Evolutionary conservation across 2,329 filamentous ascomycete genomes (phyloP).

Genomic region (Bipolaris zeicola): DNA sequence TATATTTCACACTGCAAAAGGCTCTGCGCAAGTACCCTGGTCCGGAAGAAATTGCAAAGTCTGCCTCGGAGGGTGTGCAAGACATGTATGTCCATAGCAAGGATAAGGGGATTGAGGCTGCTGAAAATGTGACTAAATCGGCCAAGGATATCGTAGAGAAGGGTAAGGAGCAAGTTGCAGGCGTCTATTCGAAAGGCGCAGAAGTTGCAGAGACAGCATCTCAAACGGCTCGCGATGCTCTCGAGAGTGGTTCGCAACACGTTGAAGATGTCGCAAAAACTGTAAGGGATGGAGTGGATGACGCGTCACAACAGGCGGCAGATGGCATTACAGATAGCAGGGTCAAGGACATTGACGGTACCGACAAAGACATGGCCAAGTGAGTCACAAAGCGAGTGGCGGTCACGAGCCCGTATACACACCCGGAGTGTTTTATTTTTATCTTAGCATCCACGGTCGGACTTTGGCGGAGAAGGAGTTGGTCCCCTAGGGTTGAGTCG

Average conservation of each 20-base stretch:
- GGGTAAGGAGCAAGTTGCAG: slow-evolving; percentile 31
- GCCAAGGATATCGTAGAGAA: slow-evolving; percentile 37
- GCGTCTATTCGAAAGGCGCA: slow-evolving; percentile 14
- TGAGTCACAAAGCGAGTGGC: slow-evolving; percentile 6
- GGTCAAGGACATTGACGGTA: slow-evolving; percentile 25
- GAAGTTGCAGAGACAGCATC: slow-evolving; percentile 16
- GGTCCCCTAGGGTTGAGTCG: not conserved
- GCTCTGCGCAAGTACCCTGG: slow-evolving; percentile 50
- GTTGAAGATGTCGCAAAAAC: slow-evolving; percentile 29
- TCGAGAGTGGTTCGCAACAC: slow-evolving; percentile 16
- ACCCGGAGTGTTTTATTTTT: slow-evolving; percentile 13
- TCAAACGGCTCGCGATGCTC: slow-evolving; percentile 19
- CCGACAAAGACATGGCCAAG: slow-evolving; percentile 22
- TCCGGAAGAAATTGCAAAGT: slow-evolving; percentile 47
- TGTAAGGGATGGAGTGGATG: slow-evolving; percentile 23
- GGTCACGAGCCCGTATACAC: slow-evolving; percentile 24
- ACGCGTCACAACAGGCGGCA: slow-evolving; percentile 24
- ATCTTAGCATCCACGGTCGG: not conserved
- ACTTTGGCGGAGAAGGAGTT: not conserved
- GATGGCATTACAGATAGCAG: slow-evolving; percentile 24
- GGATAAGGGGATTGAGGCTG: slow-evolving; percentile 35
- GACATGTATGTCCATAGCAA: slow-evolving; percentile 43
- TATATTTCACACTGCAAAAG: slow-evolving; percentile 70
- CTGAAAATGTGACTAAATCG: slow-evolving; percentile 32
- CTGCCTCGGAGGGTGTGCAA: slow-evolving; percentile 37